Base-by-base conservation (phyloP, 305 asterid species). In the Salvia sclarea region DNA sequence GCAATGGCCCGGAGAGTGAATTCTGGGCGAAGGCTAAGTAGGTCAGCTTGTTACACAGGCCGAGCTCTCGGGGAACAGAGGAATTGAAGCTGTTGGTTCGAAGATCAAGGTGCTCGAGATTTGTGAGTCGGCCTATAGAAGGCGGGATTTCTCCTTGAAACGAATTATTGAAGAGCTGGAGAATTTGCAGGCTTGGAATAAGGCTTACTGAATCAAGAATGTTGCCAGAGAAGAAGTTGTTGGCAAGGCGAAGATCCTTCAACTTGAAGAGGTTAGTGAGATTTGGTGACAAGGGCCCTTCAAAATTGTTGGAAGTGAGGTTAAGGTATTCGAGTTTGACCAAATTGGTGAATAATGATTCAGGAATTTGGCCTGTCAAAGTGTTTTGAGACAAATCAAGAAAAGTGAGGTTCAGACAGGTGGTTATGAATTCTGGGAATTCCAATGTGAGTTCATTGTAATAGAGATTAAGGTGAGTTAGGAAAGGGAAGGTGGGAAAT, bases 1-100 rank as follows among this genome's bases (percentile, higher is more conserved):
- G 97, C 85, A 91, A 72, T 43, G 81, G 40, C 30, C 97, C 96
- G 9, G 83, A 61, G 10, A 88, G 71, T 4, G 80, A 78, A 79
- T 88, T 86, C 37, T 4, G 6, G 24, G 97, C 87, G 35, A 90
- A 57, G 61, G 91, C 87, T 52, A 88, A 75, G 80, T 48, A 79
- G 60, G 82, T 75, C 24, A 90, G 85, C 60, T 82, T 82, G 22
- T 78, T 83, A 63, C 91, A 88, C 11, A 70, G 61, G 71, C 96
- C 96, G 44, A 88, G 73, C 76, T 81, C 88, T 1, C 79, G 52
- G 64, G 91, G 89, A 54, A 85, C 81, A 17, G 82, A 62, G 41
- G 85, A 80, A 43, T 83, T 83, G 35, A 85, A 64, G 25, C 48
- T 6, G 18, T 81, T 81, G 3, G 0, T 25, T 12, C 57, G 40